phyloP scores from a whole-genome alignment of 2,329 filamentous ascomycete genomes.

The Calonectria naviculata region DNA sequence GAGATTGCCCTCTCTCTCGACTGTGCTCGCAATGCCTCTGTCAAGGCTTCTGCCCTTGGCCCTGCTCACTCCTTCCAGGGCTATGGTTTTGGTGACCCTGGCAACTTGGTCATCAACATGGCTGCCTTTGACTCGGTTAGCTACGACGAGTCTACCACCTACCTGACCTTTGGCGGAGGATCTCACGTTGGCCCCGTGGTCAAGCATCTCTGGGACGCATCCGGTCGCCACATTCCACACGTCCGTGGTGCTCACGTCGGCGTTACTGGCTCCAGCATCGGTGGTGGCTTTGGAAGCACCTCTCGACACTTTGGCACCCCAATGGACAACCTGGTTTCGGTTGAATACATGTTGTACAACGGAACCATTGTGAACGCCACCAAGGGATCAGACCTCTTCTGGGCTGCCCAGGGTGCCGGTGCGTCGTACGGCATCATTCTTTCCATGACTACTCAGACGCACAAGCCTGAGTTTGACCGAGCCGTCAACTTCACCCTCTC shows the following conservation, averaged over 20 bases:
- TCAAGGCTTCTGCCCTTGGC: conserved; percentile 35
- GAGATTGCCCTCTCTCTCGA: conserved; percentile 33
- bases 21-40: conserved; percentile 36
- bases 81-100: conserved; percentile 30
- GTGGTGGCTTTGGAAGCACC: conserved; percentile 35
- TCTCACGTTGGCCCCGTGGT: conserved; percentile 34
- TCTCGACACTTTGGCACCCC: conserved; percentile 31
- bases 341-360: conserved; percentile 40
- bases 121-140: conserved; percentile 34
- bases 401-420: conserved; percentile 37
- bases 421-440: conserved; percentile 37
- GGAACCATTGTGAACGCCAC: conserved; percentile 36
- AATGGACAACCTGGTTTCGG: conserved; percentile 34
- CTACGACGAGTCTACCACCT: conserved; percentile 28
- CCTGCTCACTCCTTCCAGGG: conserved; percentile 38
- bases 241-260: conserved; percentile 38
- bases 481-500: conserved; percentile 37
- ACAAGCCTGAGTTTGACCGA: conserved; percentile 31
- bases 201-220: conserved; percentile 40
- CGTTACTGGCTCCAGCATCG: conserved; percentile 35
- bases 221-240: conserved; percentile 38
- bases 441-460: conserved; percentile 36
- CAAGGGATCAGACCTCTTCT: conserved; percentile 35
- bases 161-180: conserved; percentile 37
- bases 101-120: conserved; percentile 40